Conservation (phyloP, 805 yeast genomes). For the Grigorovia yakushimaensis region DNA sequence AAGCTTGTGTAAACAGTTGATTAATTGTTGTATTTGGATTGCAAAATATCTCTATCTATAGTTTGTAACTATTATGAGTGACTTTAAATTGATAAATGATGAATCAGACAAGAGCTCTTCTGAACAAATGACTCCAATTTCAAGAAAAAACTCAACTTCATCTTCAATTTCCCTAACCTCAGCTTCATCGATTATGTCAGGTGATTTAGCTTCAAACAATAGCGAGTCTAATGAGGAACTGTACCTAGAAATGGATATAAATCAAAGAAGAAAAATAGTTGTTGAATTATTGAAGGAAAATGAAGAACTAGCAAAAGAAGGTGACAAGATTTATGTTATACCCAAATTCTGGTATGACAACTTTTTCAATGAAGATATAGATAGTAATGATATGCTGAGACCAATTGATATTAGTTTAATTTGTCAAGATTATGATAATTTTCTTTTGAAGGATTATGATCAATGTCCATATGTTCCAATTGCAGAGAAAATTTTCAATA, state of each 20-base stretch:
- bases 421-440: conserved; percentile 37
- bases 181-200: not conserved
- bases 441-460: conserved; percentile 28
- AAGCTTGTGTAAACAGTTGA: too few species aligned
- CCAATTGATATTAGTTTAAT: conserved; percentile 39
- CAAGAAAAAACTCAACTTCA: not conserved
- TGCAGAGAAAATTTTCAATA: conserved; percentile 36
- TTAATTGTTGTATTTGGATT: too few species aligned
- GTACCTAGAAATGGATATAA: not conserved
- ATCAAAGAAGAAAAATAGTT: conserved; percentile 15
- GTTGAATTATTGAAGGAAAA: conserved; percentile 8
- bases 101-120: not conserved
- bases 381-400: conserved; percentile 31
- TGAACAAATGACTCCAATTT: not conserved
- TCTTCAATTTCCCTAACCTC: not conserved
- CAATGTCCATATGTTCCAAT: conserved; percentile 29
- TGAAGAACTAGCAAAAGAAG: conserved; percentile 29
- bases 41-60: too few species aligned
- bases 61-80: too few species aligned
- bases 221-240: not conserved
- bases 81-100: too few species aligned
- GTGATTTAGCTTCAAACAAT: not conserved
- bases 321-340: conserved; percentile 40
- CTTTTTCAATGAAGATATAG: conserved; percentile 29
- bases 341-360: conserved; percentile 37